Evolutionary conservation across 1,284 basidiomycete genomes (phyloP).

Genomic region (Vanrija sp.): DNA sequence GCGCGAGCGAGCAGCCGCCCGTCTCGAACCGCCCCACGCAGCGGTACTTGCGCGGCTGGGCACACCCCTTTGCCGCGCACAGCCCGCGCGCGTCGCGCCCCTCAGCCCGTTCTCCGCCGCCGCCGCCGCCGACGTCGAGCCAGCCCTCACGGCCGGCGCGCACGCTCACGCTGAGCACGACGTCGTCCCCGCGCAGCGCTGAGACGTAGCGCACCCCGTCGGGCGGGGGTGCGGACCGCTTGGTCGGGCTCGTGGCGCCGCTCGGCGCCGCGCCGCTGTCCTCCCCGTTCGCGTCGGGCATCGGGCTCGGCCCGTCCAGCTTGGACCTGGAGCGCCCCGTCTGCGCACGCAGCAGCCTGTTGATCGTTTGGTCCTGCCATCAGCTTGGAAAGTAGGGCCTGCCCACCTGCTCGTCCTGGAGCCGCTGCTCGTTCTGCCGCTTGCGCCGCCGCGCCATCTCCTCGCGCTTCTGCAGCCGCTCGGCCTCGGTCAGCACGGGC

Average conservation of each 20-base stretch:
- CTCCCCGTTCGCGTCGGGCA: constrained; percentile 27
- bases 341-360: constrained; percentile 82
- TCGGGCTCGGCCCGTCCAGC: constrained; percentile 53
- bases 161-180: constrained; percentile 24
- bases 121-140: constrained; percentile 2
- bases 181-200: constrained; percentile 8
- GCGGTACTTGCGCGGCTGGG: constrained; percentile 54
- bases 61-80: constrained; percentile 55
- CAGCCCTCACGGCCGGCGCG: constrained; percentile 28
- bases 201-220: constrained; percentile 14
- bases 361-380: constrained; percentile 67
- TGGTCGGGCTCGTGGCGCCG: constrained; percentile 9
- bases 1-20: constrained; percentile 57
- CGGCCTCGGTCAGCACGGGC: constrained; percentile 68
- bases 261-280: neutral
- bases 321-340: constrained; percentile 62
- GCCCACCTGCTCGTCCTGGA: constrained; percentile 83
- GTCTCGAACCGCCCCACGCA: constrained; percentile 53
- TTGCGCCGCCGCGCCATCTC: constrained; percentile 81
- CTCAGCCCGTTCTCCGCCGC: neutral
- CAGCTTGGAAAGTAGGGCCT: neutral
- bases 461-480: constrained; percentile 72
- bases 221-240: neutral
- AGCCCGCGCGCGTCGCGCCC: neutral
- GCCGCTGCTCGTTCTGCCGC: constrained; percentile 80